Evolutionary conservation across 805 yeast species (phyloP).

Genomic region (Zygotorulaspora florentina): DNA sequence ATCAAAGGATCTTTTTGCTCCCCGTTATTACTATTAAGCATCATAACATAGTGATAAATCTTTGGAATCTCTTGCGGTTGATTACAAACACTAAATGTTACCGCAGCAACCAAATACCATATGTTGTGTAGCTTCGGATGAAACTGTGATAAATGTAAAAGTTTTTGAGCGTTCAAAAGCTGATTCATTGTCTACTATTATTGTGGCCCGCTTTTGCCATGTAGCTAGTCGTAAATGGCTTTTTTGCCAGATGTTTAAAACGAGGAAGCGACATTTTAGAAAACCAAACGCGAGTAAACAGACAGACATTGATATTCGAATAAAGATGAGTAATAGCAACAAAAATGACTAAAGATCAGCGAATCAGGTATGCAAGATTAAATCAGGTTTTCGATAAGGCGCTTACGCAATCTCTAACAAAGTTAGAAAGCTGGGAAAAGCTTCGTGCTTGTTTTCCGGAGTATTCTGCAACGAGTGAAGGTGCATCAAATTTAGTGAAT

Average conservation of each 20-base stretch:
- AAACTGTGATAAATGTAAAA: constrained; percentile 29
- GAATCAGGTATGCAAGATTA: constrained; percentile 47
- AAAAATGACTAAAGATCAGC: constrained; percentile 14
- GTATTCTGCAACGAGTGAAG: constrained; percentile 44
- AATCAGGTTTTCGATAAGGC: constrained; percentile 50
- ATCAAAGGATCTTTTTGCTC: constrained; percentile 15
- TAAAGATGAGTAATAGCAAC: background rate
- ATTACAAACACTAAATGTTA: constrained; percentile 76
- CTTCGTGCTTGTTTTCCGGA: constrained; percentile 52
- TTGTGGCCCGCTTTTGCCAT: background rate
- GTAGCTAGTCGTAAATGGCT: background rate
- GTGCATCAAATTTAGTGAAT: constrained; percentile 42
- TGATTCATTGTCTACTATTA: constrained; percentile 13
- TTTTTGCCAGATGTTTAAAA: background rate
- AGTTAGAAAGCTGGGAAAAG: constrained; percentile 48
- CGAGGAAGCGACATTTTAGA: no score
- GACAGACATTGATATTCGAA: no score
- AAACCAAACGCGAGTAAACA: no score
- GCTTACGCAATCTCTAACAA: constrained; percentile 46
- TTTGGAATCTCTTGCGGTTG: constrained; percentile 76
- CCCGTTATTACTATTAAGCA: constrained; percentile 21
- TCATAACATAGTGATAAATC: constrained; percentile 64
- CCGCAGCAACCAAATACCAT: constrained; percentile 81
- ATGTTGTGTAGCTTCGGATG: constrained; percentile 51
- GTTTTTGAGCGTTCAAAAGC: constrained; percentile 27